Conservation (phyloP, 495 filamentous ascomycete genomes). For the Tuber umbilicatum region DNA sequence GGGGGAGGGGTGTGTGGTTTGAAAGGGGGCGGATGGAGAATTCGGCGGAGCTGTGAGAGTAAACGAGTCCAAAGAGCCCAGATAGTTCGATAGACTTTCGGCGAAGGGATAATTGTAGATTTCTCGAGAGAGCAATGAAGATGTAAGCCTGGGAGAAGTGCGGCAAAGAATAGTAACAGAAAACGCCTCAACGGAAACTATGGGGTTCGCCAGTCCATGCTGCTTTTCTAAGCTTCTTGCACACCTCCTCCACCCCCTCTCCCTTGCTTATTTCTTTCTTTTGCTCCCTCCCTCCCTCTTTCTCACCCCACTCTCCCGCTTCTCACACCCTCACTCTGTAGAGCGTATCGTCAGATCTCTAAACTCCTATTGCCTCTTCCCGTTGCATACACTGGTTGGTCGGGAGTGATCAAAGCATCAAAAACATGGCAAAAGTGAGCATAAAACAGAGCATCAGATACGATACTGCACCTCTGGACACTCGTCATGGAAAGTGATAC, state of each 20-base stretch:
- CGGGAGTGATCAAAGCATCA: conserved; percentile 17
- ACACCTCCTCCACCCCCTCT: conserved; percentile 6
- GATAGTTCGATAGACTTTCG: conserved; percentile 24
- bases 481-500: conserved; percentile 28
- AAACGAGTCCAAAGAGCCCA: conserved; percentile 20
- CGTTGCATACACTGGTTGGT: not conserved
- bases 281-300: conserved; percentile 1
- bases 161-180: conserved; percentile 26
- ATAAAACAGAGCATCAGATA: not conserved
- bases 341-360: conserved; percentile 3
- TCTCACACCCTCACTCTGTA: conserved; percentile 28
- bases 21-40: conserved; percentile 8
- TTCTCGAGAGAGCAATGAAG: conserved; percentile 18
- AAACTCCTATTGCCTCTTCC: not conserved
- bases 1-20: conserved; percentile 16
- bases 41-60: conserved; percentile 18
- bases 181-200: conserved; percentile 36
- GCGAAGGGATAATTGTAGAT: conserved; percentile 18
- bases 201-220: conserved; percentile 20
- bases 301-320: conserved; percentile 23
- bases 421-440: conserved; percentile 23
- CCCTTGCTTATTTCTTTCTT: not conserved
- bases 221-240: conserved; percentile 16
- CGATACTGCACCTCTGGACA: conserved; percentile 10
- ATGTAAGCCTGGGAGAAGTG: conserved; percentile 25